Percentiles rank a stretch among this genome's conserved stretches.
These are phyloP conservation scores for Penicillium dipodomyicola DNA, from an alignment of 495 filamentous ascomycete genomes.

Conservation along the genomic window DNA sequence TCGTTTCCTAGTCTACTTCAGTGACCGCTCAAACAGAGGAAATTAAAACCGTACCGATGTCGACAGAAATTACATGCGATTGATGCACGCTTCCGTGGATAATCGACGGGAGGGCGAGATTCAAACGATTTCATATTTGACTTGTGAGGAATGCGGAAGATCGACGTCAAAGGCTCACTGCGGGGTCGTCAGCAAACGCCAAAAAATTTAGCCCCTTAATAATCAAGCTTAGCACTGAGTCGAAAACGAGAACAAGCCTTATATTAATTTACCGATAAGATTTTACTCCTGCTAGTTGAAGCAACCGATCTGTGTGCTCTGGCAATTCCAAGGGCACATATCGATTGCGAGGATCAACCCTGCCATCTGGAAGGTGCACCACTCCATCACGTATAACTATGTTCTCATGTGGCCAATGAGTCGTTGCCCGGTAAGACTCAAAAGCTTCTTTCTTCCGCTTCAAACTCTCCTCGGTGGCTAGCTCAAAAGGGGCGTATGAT, in stretches of 20 bases:
- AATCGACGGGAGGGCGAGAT: slow-evolving; percentile 10
- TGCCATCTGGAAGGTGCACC: slow-evolving; percentile 26
- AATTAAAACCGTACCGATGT: slow-evolving; percentile 12
- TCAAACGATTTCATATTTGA: slow-evolving; percentile 12
- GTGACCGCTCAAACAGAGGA: not conserved
- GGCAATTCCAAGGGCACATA: slow-evolving; percentile 34
- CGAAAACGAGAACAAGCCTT: not conserved
- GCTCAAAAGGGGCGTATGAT: slow-evolving; percentile 37
- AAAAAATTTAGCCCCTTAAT: slow-evolving; percentile 5
- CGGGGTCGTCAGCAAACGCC: slow-evolving; percentile 11
- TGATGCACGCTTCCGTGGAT: slow-evolving; percentile 22
- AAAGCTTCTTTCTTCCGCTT: slow-evolving; percentile 38
- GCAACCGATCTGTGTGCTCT: slow-evolving; percentile 28
- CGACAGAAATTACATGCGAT: slow-evolving; percentile 26
- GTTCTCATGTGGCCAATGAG: slow-evolving; percentile 46
- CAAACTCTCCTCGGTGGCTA: slow-evolving; percentile 32
- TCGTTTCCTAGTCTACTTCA: slow-evolving; percentile 15
- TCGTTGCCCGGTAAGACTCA: slow-evolving; percentile 34
- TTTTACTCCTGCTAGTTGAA: slow-evolving; percentile 36
- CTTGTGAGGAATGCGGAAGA: not conserved
- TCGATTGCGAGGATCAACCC: slow-evolving; percentile 34
- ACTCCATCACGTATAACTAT: slow-evolving; percentile 22
- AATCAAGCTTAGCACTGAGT: not conserved
- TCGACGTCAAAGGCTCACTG: slow-evolving; percentile 4
- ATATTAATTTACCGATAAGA: slow-evolving; percentile 21